A percentile compares a stretch with the other conserved stretches of the same genome.
phyloP scores from a whole-genome alignment of 495 filamentous ascomycete species.

The Tricharina praecox region DNA sequence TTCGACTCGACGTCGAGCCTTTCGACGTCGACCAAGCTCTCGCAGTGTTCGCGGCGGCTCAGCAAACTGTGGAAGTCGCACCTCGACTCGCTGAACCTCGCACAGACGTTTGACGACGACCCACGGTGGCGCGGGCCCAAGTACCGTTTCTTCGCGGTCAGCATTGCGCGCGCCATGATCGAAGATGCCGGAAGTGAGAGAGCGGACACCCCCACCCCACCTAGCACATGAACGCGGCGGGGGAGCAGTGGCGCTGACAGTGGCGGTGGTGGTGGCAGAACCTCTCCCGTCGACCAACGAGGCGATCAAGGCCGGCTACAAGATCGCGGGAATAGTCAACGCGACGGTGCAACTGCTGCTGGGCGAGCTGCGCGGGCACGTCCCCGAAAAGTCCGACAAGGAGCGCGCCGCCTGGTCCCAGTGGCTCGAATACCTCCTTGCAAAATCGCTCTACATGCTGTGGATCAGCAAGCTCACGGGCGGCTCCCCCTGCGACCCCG shows the following conservation, averaged over 20 bases:
- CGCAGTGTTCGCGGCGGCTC: not conserved
- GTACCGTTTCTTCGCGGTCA: constrained; percentile 1
- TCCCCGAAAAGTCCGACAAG: not conserved
- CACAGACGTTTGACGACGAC: not conserved
- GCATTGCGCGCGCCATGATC: not conserved
- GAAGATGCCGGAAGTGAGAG: not conserved
- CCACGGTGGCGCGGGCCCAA: not conserved
- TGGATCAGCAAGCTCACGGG: not conserved
- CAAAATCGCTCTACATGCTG: constrained; percentile 1
- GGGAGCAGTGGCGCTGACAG: no score
- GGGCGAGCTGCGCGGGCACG: not conserved
- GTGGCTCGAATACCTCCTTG: not conserved
- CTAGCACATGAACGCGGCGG: no score
- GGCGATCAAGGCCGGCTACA: not conserved
- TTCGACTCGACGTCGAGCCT: not conserved
- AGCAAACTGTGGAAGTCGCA: not conserved
- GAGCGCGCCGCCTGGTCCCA: not conserved
- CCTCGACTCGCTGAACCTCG: not conserved
- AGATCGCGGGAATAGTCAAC: constrained; percentile 1
- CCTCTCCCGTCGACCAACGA: not conserved
- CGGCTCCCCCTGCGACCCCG: not conserved
- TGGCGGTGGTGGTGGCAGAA: not conserved
- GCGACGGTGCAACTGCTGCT: not conserved
- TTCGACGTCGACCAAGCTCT: not conserved
- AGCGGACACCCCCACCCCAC: no score